Percentiles rank a stretch among this genome's conserved stretches.
Evolutionary conservation across 805 yeast species (phyloP).

Genomic region (Sugiyamaella qingdaonensis): DNA sequence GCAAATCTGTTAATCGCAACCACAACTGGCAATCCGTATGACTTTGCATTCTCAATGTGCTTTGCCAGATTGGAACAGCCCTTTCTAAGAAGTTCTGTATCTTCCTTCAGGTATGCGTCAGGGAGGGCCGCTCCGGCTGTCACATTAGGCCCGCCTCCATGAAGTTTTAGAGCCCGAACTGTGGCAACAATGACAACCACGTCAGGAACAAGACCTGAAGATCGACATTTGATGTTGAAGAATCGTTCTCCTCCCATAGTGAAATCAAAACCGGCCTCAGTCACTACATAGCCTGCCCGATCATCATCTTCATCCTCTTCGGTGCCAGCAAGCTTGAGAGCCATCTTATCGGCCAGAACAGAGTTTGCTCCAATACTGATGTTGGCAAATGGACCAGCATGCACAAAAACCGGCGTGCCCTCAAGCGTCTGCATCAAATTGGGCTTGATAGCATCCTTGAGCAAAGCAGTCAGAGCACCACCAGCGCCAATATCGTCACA

Average conservation of each 20-base stretch:
- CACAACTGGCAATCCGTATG: slow-evolving; percentile 86
- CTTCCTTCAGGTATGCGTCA: slow-evolving; percentile 73
- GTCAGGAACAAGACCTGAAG: slow-evolving; percentile 87
- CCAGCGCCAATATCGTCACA: slow-evolving; percentile 94
- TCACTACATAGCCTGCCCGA: slow-evolving; percentile 74
- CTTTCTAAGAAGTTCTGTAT: slow-evolving; percentile 66
- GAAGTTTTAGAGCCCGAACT: slow-evolving; percentile 89
- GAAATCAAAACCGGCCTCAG: slow-evolving; percentile 98
- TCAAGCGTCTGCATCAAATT: slow-evolving; percentile 95
- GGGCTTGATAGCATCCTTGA: slow-evolving; percentile 95
- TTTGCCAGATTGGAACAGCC: slow-evolving; percentile 89
- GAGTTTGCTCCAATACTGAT: slow-evolving; percentile 96
- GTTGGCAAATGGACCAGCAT: slow-evolving; percentile 98
- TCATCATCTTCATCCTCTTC: slow-evolving; percentile 40
- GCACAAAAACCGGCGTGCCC: slow-evolving; percentile 98
- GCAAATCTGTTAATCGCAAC: slow-evolving; percentile 90
- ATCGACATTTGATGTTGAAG: slow-evolving; percentile 90
- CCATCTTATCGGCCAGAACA: slow-evolving; percentile 88
- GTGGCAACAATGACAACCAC: slow-evolving; percentile 93
- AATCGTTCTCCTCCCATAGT: slow-evolving; percentile 99
- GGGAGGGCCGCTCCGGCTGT: slow-evolving; percentile 91
- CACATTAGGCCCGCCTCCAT: slow-evolving; percentile 96
- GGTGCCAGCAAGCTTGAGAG: slow-evolving; percentile 80
- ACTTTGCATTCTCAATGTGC: slow-evolving; percentile 81
- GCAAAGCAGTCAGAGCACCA: slow-evolving; percentile 89